Evolutionary conservation across 805 yeast species (phyloP), one percentile per base, ranked within the genome.

Genomic region (Lipomyces chichibuensis): DNA sequence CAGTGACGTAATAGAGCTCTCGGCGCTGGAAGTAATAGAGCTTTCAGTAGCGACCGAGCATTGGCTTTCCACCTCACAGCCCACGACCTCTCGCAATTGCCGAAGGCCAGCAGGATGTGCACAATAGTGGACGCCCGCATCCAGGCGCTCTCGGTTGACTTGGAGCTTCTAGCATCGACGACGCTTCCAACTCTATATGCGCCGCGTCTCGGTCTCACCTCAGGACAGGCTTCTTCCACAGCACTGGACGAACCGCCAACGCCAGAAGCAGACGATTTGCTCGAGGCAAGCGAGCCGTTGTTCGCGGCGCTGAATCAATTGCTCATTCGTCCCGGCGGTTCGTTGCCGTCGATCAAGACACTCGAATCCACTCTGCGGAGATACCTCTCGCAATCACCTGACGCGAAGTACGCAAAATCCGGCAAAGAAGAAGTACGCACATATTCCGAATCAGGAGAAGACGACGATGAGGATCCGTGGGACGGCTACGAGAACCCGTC

Each of bases 131-230:
- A 63, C 63, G 66, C 52, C 56, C 63, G 58, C 29, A 59, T 67
- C 17, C 66, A 51, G 27, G 55, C 62, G 27, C 65, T 67, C 20
- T 65, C 66, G 20, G 49, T 63, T 13, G 60, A 60, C 35, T 64
- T 67, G 11, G 71, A 67, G 25, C 32, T 53, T 29, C 60, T 67
- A 5, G 68, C 70, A 13, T 60, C 65, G 29, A 49, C 57, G n/a
- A 65, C 69, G 29, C 64, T 65, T 25, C 71, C 71, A 43, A 54
- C 51, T n/a, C 63, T 67, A 29, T 58, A 65, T 23, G 60, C 63
- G 29, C 62, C 67, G 27, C 59, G 49, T n/a, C 46, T 32, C 20
- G 55, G 65, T 2, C 29, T 63, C 20, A 55, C 67, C 13, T 9
- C 14, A 2, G 32, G 57, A 8, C 55, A 55, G 29, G 33, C 57